These are phyloP conservation scores for Auriscalpium orientale DNA, from an alignment of 768 basidiomycete genomes.

Conservation along the genomic window DNA sequence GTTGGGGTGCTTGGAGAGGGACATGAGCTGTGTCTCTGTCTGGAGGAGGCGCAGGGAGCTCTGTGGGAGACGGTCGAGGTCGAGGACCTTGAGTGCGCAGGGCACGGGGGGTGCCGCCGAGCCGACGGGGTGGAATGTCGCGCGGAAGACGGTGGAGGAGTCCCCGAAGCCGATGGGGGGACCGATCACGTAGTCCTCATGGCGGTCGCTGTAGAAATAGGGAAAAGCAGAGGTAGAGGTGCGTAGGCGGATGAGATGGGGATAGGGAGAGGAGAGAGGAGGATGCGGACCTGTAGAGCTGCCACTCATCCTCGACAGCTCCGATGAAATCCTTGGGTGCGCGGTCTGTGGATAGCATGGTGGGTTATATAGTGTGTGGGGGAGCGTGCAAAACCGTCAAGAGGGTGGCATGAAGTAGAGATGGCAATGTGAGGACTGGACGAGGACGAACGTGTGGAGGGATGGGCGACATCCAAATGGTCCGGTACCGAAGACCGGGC, in stretches of 20 bases:
- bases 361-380: neutral
- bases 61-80: conserved; percentile 72
- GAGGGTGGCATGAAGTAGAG: neutral
- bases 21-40: conserved; percentile 88
- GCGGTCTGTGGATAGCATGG: conserved; percentile 1
- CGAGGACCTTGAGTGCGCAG: conserved; percentile 84
- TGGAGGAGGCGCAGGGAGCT: conserved; percentile 65
- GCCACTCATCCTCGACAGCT: conserved; percentile 79
- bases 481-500: neutral
- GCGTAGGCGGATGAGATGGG: neutral
- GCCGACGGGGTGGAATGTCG: conserved; percentile 45
- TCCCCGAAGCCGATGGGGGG: conserved; percentile 87
- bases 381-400: neutral
- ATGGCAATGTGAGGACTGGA: neutral
- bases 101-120: conserved; percentile 33
- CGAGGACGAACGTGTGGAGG: too few species aligned
- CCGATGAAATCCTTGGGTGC: conserved; percentile 50
- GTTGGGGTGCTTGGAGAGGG: conserved; percentile 87
- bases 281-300: conserved; percentile 57
- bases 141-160: conserved; percentile 84
- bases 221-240: neutral
- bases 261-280: neutral
- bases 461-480: neutral
- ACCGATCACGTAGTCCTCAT: conserved; percentile 68
- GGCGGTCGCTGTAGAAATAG: conserved; percentile 45